A percentile compares a stretch with the other conserved stretches of the same genome.
Conservation (phyloP, 2,329 filamentous ascomycete genomes). For the Alternaria arbusti region DNA sequence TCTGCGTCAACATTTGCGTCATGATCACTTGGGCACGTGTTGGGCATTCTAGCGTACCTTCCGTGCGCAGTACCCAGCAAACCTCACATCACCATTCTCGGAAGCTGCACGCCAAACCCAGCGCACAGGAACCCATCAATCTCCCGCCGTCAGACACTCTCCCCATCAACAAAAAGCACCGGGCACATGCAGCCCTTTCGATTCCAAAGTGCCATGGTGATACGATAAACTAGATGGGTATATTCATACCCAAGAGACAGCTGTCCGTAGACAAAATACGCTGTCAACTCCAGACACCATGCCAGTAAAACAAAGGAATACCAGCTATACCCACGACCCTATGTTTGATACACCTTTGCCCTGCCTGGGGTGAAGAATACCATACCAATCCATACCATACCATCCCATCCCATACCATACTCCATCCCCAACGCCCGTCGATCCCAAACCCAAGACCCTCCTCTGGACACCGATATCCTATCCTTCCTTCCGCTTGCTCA, state of each 20-base stretch:
- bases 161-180: not conserved
- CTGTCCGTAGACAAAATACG: conserved; percentile 15
- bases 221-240: not conserved
- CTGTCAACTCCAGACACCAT: conserved; percentile 14
- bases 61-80: not conserved
- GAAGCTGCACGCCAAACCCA: not conserved
- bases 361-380: not conserved
- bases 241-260: not conserved
- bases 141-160: not conserved
- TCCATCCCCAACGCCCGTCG: not conserved
- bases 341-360: not conserved
- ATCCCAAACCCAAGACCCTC: not conserved
- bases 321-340: not conserved
- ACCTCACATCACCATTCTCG: not conserved
- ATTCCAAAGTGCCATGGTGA: not conserved
- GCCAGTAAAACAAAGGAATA: not conserved
- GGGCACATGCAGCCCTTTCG: not conserved
- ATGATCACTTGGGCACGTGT: too few relatives aligned
- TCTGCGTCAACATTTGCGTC: not conserved
- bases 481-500: not conserved
- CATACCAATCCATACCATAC: not conserved
- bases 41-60: too few relatives aligned
- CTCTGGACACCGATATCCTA: not conserved
- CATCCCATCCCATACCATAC: not conserved
- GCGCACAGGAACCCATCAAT: fast-evolving